Percentiles rank a stretch among this genome's conserved stretches.
Conservation (phyloP, 139 green algal species). For the Deuterostichococcus epilithicus region DNA sequence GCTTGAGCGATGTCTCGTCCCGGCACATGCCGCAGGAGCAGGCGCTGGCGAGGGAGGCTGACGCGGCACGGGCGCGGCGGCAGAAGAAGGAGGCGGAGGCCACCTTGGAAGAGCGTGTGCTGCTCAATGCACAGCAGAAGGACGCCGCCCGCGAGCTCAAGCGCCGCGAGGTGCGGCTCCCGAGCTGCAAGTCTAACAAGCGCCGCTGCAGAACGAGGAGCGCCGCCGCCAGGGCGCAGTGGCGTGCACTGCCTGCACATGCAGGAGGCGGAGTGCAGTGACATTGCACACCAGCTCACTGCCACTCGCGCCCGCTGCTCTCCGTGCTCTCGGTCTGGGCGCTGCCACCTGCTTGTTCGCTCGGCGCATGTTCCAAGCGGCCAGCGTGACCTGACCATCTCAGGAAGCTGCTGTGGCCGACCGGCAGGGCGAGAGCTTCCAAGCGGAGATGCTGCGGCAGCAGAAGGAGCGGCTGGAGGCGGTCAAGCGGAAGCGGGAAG, state of each 20-base stretch:
- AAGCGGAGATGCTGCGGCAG: slow-evolving; percentile 30
- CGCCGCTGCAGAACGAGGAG: background rate
- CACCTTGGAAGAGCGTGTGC: slow-evolving; percentile 44
- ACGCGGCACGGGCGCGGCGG: slow-evolving; percentile 20
- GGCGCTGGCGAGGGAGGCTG: slow-evolving; percentile 37
- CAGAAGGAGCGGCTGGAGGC: slow-evolving; percentile 24
- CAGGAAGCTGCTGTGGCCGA: background rate
- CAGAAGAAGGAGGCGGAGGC: slow-evolving; percentile 48
- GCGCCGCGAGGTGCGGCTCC: slow-evolving; percentile 33
- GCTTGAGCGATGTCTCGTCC: background rate
- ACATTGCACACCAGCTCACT: background rate
- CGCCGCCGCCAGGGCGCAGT: no score
- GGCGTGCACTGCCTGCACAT: no score
- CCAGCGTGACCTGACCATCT: background rate
- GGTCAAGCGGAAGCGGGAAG: slow-evolving; percentile 31
- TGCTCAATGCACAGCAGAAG: slow-evolving; percentile 43
- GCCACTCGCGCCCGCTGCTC: background rate
- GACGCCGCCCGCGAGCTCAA: slow-evolving; percentile 36
- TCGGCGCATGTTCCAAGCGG: background rate
- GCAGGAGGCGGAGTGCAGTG: background rate
- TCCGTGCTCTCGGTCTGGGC: no score
- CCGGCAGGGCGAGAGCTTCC: slow-evolving; percentile 29
- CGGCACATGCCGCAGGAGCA: slow-evolving; percentile 62
- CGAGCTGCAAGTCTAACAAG: background rate
- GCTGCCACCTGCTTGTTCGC: background rate